These are phyloP conservation scores for Suillus ampliporus DNA, from an alignment of 768 basidiomycete species.

Conservation along the genomic window DNA sequence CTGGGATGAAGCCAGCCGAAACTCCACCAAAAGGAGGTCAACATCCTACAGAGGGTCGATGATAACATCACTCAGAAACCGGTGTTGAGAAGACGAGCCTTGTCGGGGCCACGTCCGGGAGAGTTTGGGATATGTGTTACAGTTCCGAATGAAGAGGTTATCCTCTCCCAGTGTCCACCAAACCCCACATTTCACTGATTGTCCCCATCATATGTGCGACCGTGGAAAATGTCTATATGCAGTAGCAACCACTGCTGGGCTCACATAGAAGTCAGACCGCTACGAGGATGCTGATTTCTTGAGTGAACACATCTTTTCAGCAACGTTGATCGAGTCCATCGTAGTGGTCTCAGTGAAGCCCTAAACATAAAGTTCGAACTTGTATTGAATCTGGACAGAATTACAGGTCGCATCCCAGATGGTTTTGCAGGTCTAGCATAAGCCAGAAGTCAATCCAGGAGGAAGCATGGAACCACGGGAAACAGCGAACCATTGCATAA, in stretches of 20 bases:
- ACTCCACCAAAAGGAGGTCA: neutral
- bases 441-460: neutral
- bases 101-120: neutral
- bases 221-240: too few species aligned
- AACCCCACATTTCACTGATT: neutral
- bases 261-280: neutral
- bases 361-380: neutral
- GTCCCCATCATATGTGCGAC: neutral
- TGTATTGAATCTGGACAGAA: neutral
- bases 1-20: neutral
- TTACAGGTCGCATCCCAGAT: neutral
- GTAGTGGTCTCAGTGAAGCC: neutral
- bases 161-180: neutral
- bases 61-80: neutral
- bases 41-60: neutral
- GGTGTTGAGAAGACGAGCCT: neutral
- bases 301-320: neutral
- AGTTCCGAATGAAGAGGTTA: neutral
- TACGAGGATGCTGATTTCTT: neutral
- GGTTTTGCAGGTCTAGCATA: neutral
- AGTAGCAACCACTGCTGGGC: too few species aligned
- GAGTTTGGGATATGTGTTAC: neutral
- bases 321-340: neutral
- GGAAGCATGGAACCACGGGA: neutral
- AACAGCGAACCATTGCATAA: neutral